Evolutionary conservation across 768 basidiomycete species (phyloP).

Genomic region (Candolleomyces eurysporus): DNA sequence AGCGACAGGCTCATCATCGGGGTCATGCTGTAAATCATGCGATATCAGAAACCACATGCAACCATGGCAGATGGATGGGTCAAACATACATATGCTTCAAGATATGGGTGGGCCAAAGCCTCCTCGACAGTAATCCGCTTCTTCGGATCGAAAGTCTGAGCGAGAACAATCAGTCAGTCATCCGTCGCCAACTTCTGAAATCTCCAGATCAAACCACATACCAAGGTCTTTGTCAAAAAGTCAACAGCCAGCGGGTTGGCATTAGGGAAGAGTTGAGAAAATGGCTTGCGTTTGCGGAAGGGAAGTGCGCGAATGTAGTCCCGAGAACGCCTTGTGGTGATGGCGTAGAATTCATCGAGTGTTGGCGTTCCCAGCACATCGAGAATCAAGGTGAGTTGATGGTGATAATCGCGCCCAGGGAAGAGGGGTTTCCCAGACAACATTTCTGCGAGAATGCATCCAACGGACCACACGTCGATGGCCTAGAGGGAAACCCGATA

Average conservation of each 20-base stretch:
- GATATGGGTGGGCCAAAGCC: conserved; percentile 91
- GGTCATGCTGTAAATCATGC: conserved; percentile 67
- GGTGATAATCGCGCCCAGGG: conserved; percentile 95
- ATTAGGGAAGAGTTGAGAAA: conserved; percentile 85
- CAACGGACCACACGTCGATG: conserved; percentile 88
- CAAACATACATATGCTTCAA: conserved; percentile 81
- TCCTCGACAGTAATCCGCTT: conserved; percentile 94
- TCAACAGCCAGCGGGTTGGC: conserved; percentile 73
- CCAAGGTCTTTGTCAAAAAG: conserved; percentile 80
- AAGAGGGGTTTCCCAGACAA: conserved; percentile 95
- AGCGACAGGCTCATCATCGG: conserved; percentile 94
- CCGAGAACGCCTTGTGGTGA: conserved; percentile 86
- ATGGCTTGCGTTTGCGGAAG: conserved; percentile 84
- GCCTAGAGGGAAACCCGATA: conserved; percentile 39
- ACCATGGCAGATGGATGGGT: not conserved
- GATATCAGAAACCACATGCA: not conserved
- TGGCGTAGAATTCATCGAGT: conserved; percentile 96
- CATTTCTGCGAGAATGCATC: conserved; percentile 94
- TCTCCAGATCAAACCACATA: conserved; percentile 26
- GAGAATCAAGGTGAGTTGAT: conserved; percentile 92
- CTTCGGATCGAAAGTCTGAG: conserved; percentile 94
- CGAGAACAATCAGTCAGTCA: not conserved
- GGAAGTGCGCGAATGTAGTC: conserved; percentile 95
- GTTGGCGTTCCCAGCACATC: conserved; percentile 97
- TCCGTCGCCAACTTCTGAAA: not conserved